Conservation (phyloP, 1,139 yeast genomes). For the Candida mesenterica region DNA sequence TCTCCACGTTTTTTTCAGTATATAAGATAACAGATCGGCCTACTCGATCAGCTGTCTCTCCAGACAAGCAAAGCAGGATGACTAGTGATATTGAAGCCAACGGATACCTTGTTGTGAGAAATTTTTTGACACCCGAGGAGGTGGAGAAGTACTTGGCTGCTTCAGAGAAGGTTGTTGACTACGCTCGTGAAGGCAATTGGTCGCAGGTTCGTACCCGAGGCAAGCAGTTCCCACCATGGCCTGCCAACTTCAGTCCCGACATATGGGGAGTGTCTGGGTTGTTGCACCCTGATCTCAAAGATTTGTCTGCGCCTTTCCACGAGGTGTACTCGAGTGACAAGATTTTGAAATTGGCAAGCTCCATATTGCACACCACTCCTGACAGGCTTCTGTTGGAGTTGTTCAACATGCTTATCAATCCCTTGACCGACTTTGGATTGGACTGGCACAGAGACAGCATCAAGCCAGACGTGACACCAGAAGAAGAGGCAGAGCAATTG, state of each 20-base stretch:
- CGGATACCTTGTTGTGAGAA: constrained; percentile 46
- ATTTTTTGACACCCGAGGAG: constrained; percentile 43
- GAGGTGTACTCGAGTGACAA: constrained; percentile 44
- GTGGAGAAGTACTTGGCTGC: constrained; percentile 36
- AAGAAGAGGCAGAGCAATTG: constrained; percentile 44
- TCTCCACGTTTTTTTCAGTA: too few species aligned
- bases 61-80: too few species aligned
- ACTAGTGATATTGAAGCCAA: constrained; percentile 10
- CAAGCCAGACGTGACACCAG: constrained; percentile 47
- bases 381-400: constrained; percentile 49
- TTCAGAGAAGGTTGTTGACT: constrained; percentile 41
- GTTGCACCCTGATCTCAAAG: constrained; percentile 49
- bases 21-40: too few species aligned
- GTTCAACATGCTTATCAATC: constrained; percentile 56
- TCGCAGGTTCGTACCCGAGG: constrained; percentile 52
- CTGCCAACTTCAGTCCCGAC: constrained; percentile 51
- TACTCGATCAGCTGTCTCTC: too few species aligned
- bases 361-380: constrained; percentile 42
- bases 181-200: constrained; percentile 54
- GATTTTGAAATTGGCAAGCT: constrained; percentile 41
- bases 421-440: constrained; percentile 53
- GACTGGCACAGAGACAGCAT: constrained; percentile 60
- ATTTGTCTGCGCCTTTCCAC: constrained; percentile 40
- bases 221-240: constrained; percentile 63
- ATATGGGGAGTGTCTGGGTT: constrained; percentile 58